Base-by-base conservation (phyloP, 441 rosid genomes). In the Viola pubescens region DNA sequence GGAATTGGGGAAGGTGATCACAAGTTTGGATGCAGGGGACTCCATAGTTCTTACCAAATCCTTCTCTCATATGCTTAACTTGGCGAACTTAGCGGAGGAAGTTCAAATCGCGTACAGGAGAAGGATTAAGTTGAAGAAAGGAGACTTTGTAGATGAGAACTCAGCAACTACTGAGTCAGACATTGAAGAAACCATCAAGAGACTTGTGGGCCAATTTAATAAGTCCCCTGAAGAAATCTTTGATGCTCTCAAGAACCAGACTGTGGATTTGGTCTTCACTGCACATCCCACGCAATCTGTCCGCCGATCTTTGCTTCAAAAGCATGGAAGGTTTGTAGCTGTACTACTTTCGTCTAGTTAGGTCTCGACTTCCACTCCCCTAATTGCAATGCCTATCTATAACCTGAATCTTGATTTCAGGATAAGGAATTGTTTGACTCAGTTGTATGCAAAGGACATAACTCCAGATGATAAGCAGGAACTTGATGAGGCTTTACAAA, bases 251-350 rank as follows among this genome's bases (percentile, higher is more conserved):
- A 92, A 92, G 80, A 89, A 89, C 62, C 98, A 92, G 74, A 92
- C 97, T 14, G 98, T 92, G 47, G 98, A 92, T 81, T 76, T 89
- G 71, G 98, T 92, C 69, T 75, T 92, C 6, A 92, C 97, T 73
- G 98, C 98, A 62, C 98, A 92, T 74, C 98, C 98, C 63, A 92
- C 98, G 40, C 98, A 92, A 63, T 89, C 98, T 7, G 85, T 92
- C 40, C 89, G 98, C 41, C 77, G 98, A 81, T 92, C 98, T 54
- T 71, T 92, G 76, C 98, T 92, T 73, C 97, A 92, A 69, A 92
- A 92, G 70, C 96, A 88, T 59, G 95, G 79, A 45, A 87, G 98
- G 97, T 91, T 69, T 38, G 76, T 61, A 34, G 3, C 4, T 6
- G 9, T 12, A 6, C n/a, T 46, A 10, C 49, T 9, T 8, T 43